Percentiles rank a stretch among this genome's conserved stretches.
phyloP scores from a whole-genome alignment of 2,329 filamentous ascomycete species.

The Alternaria triticina region DNA sequence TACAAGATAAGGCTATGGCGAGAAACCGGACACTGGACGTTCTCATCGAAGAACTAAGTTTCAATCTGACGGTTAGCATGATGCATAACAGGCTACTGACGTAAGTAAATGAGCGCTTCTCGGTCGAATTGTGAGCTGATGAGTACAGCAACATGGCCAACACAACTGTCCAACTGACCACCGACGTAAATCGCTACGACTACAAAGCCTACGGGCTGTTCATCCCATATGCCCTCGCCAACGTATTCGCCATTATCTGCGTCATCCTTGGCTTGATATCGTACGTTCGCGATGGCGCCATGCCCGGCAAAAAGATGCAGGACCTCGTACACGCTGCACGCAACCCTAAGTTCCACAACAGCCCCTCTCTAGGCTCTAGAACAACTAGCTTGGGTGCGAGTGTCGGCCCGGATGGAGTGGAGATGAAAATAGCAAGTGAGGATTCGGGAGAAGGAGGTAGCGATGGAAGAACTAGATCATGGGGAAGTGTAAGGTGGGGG shows the following conservation, averaged over 20 bases:
- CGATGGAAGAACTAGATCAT: neutral
- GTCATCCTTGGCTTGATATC: neutral
- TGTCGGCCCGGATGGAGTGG: neutral
- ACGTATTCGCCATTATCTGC: conserved; percentile 10
- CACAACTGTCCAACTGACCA: neutral
- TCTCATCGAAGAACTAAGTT: neutral
- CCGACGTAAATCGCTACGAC: neutral
- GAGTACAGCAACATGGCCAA: neutral
- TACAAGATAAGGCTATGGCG: neutral
- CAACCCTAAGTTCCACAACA: neutral
- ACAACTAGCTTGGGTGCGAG: neutral
- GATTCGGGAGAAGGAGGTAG: neutral
- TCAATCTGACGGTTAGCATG: neutral
- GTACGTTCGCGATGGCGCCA: conserved; percentile 9
- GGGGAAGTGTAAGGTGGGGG: neutral
- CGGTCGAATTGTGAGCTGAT: neutral
- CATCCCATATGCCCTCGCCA: conserved; percentile 13
- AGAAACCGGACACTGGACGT: neutral
- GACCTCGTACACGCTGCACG: conserved; percentile 13
- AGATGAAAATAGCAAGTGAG: neutral
- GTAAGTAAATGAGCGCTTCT: neutral
- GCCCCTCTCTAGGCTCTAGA: neutral
- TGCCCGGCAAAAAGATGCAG: conserved; percentile 20
- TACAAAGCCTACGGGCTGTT: neutral
- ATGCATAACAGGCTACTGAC: neutral